Base-by-base conservation (phyloP, 257 asterid species). In the Solanum okadae region DNA sequence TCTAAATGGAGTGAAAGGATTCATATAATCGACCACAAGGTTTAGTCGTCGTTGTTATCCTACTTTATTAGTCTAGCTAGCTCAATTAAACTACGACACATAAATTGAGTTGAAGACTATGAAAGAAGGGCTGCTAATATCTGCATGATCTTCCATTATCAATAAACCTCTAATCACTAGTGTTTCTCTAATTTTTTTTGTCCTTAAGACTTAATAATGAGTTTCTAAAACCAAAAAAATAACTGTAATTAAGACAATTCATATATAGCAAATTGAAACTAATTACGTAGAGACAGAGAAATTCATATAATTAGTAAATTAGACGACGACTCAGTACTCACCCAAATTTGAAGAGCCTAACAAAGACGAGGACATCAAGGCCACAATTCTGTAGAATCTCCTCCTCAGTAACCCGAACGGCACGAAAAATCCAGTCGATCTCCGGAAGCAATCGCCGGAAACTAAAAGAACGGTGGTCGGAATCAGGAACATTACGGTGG, bases 341-440 rank as follows among this genome's bases (percentile, higher is more conserved):
- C 98, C 99, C 99, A 88, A 95, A 95, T 90, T 95, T 97, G 31
- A 95, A 93, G 37, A 97, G 93, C 56, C 98, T 91, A 3, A 96
- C 90, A 87, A 95, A 92, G 87, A 96, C 94, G 79, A 95, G 92
- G 29, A 92, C 98, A 86, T 96, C 99, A 10, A 97, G 98, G 49
- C 99, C 99, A 81, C 93, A 93, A 0, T 89, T 89, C 77, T 96
- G 93, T 49, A 96, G 95, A 85, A 97, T 94, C 84, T 96, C 96
- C 5, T 94, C 98, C 84, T 96, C 98, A 2, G 96, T 85, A 40
- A 94, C 92, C 31, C 87, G 85, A 49, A 89, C 77, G 27, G 98
- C 94, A 33, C 92, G 91, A 86, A 92, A 93, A 88, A 96, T 88
- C 98, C 99, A 97, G 3, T 86, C 94, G 29, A 92, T n/a, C 16